Percentiles rank a stretch among this genome's conserved stretches.
Evolutionary conservation across 1,139 yeast genomes (phyloP).

Genomic region (Candida sp.): DNA sequence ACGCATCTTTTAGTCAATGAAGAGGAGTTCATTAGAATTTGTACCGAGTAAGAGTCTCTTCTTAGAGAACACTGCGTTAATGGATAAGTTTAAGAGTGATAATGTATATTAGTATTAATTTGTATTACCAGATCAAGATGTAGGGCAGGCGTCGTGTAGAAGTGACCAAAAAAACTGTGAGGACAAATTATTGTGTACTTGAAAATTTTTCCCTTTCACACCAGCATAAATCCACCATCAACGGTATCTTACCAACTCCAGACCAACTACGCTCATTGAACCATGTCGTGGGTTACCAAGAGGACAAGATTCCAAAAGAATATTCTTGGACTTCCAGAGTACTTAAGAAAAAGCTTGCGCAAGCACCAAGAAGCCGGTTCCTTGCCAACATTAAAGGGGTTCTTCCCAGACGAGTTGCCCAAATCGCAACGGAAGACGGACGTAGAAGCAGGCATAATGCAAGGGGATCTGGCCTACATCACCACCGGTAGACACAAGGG

Average conservation of each 20-base stretch:
- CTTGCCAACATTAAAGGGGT: slow-evolving; percentile 41
- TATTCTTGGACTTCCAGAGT: slow-evolving; percentile 34
- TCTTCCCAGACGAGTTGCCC: slow-evolving; percentile 23
- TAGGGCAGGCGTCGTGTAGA: neutral
- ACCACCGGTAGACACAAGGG: slow-evolving; percentile 75
- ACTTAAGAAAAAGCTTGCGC: slow-evolving; percentile 30
- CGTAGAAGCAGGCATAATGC: slow-evolving; percentile 38
- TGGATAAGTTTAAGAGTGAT: neutral
- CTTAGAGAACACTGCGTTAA: neutral
- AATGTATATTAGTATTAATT: neutral
- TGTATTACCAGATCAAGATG: neutral
- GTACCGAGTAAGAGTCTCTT: slow-evolving; percentile 58
- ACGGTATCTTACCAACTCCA: neutral
- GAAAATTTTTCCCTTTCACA: neutral
- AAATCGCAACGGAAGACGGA: slow-evolving; percentile 29
- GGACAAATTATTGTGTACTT: neutral
- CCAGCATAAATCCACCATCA: neutral
- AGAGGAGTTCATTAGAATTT: slow-evolving; percentile 91
- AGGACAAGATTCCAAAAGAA: slow-evolving; percentile 43
- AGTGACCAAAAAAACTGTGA: neutral
- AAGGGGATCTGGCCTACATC: slow-evolving; percentile 53
- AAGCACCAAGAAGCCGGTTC: slow-evolving; percentile 29
- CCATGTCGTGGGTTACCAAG: slow-evolving; percentile 43
- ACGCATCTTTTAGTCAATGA: slow-evolving; percentile 58
- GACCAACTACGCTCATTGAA: neutral